Percentiles rank a stretch among this genome's conserved stretches.
Evolutionary conservation across 495 filamentous ascomycete species (phyloP).

Genomic region (Aspergillus kassunensis): DNA sequence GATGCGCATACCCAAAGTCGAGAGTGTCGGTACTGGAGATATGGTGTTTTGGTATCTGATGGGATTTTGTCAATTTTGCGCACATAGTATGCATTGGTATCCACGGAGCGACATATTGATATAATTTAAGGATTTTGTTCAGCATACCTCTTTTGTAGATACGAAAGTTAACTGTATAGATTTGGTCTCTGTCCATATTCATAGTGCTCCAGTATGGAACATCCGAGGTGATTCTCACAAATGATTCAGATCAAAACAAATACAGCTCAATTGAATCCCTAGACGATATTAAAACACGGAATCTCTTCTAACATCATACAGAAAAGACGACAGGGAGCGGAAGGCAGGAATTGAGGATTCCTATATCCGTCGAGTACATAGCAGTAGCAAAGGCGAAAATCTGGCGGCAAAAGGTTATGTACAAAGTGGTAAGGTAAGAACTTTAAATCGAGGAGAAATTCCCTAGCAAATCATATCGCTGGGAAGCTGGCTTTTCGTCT

Average conservation of each 20-base stretch:
- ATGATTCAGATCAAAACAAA: conserved; percentile 16
- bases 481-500: conserved; percentile 16
- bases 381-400: conserved; percentile 21
- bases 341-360: conserved; percentile 23
- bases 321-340: conserved; percentile 31
- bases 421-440: conserved; percentile 29
- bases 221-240: too few relatives aligned
- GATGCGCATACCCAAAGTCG: conserved; percentile 6
- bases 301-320: conserved; percentile 19
- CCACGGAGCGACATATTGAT: conserved; percentile 29
- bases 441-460: conserved; percentile 5
- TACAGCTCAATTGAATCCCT: conserved; percentile 18
- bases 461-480: conserved; percentile 9
- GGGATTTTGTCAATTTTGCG: conserved; percentile 19
- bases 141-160: not conserved
- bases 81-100: conserved; percentile 33
- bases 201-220: too few relatives aligned
- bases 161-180: too few relatives aligned
- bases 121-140: conserved; percentile 15
- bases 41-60: conserved; percentile 22
- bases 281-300: conserved; percentile 16
- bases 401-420: conserved; percentile 29
- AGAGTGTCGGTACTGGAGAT: conserved; percentile 17
- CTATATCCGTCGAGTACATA: conserved; percentile 36
- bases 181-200: too few relatives aligned